Conservation (phyloP, 495 filamentous ascomycete genomes). For the Neurospora discreta region DNA sequence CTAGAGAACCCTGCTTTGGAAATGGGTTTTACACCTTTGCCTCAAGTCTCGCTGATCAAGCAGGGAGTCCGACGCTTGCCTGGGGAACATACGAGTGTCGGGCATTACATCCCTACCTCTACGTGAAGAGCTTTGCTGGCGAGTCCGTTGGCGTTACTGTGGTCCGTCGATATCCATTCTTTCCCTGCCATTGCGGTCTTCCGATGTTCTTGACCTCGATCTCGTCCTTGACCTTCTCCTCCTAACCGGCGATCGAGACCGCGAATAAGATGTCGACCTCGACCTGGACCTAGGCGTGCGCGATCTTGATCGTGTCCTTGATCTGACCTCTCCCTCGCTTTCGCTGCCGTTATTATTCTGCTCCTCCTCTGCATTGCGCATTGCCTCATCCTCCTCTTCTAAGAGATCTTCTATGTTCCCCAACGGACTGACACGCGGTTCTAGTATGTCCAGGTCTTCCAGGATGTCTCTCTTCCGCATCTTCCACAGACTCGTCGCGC, state of each 20-base stretch:
- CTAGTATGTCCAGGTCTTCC: slow-evolving; percentile 83
- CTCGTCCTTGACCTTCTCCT: slow-evolving; percentile 12
- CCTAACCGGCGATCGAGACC: not conserved
- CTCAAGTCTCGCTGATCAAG: not conserved
- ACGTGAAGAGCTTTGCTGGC: slow-evolving; percentile 1
- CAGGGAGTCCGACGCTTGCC: not conserved
- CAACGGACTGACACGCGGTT: slow-evolving; percentile 74
- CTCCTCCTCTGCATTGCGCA: slow-evolving; percentile 15
- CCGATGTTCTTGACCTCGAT: slow-evolving; percentile 6
- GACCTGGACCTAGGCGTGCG: not conserved
- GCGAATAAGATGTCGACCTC: slow-evolving; percentile 9
- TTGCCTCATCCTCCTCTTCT: slow-evolving; percentile 44
- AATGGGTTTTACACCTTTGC: not conserved
- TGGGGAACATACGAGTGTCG: not conserved
- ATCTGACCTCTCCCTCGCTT: slow-evolving; percentile 9
- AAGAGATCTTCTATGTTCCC: slow-evolving; percentile 80
- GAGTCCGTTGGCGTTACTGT: not conserved
- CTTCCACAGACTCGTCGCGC: slow-evolving; percentile 87
- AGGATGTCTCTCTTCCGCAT: slow-evolving; percentile 69
- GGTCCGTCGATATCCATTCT: slow-evolving; percentile 27
- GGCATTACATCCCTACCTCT: not conserved
- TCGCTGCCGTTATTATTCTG: slow-evolving; percentile 11
- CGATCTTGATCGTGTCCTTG: slow-evolving; percentile 8
- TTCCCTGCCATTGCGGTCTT: slow-evolving; percentile 14
- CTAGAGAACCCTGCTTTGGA: not conserved